These are phyloP conservation scores for Triangularia setosa DNA, from an alignment of 2,329 filamentous ascomycete genomes.

Conservation along the genomic window DNA sequence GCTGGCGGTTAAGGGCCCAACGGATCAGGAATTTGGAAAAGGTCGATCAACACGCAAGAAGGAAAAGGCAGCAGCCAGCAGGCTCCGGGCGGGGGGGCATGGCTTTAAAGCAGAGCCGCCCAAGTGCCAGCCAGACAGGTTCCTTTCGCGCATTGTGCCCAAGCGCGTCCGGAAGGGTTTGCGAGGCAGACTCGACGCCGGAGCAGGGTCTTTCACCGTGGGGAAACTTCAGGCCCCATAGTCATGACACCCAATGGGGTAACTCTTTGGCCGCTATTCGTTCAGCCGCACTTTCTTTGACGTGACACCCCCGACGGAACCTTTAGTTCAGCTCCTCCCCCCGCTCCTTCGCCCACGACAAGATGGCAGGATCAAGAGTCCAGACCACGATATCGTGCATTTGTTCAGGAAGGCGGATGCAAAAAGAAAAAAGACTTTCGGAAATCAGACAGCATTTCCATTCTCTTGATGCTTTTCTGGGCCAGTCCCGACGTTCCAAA, in stretches of 20 bases:
- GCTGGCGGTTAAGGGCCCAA: background rate
- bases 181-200: background rate
- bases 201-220: background rate
- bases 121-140: background rate
- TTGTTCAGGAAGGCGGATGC: background rate
- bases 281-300: conserved; percentile 7
- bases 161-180: background rate
- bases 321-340: background rate
- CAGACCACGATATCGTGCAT: background rate
- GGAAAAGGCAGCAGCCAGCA: background rate
- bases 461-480: background rate
- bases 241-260: conserved; percentile 1
- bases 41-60: background rate
- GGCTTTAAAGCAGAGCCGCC: background rate
- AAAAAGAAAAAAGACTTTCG: background rate
- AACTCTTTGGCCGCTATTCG: background rate
- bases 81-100: background rate
- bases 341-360: background rate
- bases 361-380: background rate
- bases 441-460: background rate
- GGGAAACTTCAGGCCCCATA: background rate
- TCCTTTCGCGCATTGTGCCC: background rate
- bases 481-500: background rate
- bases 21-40: background rate
- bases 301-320: background rate